Percentiles rank a stretch among this genome's conserved stretches.
Conservation (phyloP, 2,329 filamentous ascomycete species). For the Venturia oleaginea region DNA sequence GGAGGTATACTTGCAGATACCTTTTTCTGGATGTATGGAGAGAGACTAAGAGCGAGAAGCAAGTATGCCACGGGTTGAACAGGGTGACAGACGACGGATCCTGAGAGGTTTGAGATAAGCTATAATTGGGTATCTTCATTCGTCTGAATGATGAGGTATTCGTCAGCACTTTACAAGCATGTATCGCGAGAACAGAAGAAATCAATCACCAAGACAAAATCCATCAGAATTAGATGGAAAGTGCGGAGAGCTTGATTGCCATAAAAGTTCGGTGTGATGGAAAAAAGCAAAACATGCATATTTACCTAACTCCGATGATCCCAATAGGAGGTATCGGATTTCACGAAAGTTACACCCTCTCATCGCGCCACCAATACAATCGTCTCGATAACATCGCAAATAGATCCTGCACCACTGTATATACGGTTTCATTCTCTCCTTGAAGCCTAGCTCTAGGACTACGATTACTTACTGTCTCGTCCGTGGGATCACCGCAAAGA, state of each 20-base stretch:
- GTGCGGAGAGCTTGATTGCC: no score
- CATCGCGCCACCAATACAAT: not conserved
- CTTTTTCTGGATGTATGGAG: constrained; percentile 46
- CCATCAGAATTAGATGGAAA: no score
- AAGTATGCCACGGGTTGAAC: constrained; percentile 30
- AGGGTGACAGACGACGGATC: no score
- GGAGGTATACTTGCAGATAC: constrained; percentile 42
- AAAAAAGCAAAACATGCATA: not conserved
- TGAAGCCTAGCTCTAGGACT: not conserved
- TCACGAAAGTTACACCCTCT: not conserved
- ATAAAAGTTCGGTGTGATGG: no score
- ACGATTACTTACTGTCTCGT: not conserved
- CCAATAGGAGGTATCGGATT: not conserved
- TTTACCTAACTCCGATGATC: not conserved
- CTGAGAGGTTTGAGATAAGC: not conserved
- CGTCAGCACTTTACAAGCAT: no score
- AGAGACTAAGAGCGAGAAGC: constrained; percentile 37
- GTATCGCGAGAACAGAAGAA: no score
- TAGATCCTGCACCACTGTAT: not conserved
- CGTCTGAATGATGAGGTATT: not conserved
- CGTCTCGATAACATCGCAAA: not conserved
- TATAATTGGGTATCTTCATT: not conserved
- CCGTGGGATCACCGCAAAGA: not conserved
- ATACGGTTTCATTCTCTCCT: not conserved
- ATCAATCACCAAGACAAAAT: no score